Evolutionary conservation across 345 rosid genomes (phyloP).

Genomic region (Pelargonium nanum): DNA sequence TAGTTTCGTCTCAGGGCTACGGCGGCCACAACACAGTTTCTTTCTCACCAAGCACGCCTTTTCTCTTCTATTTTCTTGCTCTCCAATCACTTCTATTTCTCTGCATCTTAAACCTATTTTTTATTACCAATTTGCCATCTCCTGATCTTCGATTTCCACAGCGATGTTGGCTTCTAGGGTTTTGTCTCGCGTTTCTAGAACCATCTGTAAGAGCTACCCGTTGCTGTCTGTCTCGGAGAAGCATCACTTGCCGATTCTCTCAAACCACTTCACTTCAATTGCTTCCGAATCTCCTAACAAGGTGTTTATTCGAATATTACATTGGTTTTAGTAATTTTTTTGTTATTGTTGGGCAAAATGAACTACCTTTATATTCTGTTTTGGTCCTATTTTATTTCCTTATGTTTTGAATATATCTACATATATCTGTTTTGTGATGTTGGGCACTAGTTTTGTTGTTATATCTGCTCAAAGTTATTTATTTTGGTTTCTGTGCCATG

Average conservation of each 20-base stretch:
- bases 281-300: conserved; percentile 18
- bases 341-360: not conserved
- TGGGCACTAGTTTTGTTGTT: too few relatives aligned
- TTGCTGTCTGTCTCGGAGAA: conserved; percentile 27
- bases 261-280: conserved; percentile 31
- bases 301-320: conserved; percentile 14
- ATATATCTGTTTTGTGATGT: too few relatives aligned
- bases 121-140: not conserved
- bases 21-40: not conserved
- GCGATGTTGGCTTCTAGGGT: conserved; percentile 43
- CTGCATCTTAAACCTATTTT: not conserved
- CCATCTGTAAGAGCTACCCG: conserved; percentile 33
- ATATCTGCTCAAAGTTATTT: not conserved
- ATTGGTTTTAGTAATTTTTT: not conserved
- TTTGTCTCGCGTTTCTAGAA: conserved; percentile 44
- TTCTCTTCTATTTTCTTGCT: not conserved
- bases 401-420: too few relatives aligned
- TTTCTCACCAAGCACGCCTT: too few relatives aligned
- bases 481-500: too few relatives aligned
- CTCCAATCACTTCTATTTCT: not conserved
- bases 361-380: not conserved
- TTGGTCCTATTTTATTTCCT: not conserved
- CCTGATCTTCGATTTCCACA: not conserved
- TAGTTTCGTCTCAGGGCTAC: not conserved
- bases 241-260: conserved; percentile 19